These are phyloP conservation scores for Colletotrichum melonis DNA, from an alignment of 2,329 filamentous ascomycete genomes.

Conservation along the genomic window DNA sequence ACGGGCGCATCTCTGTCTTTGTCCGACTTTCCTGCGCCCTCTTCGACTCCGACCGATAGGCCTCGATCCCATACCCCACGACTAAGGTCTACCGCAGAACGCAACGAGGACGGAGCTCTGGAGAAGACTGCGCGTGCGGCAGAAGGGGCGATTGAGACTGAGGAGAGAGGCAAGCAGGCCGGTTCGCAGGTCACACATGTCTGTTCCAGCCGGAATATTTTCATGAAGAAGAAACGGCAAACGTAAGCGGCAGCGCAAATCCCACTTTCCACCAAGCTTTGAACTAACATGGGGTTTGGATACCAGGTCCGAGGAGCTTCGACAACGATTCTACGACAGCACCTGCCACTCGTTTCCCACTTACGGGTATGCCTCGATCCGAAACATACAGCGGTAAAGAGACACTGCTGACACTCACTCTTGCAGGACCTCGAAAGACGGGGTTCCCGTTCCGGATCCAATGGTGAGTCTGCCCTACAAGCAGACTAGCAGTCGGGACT, in stretches of 20 bases:
- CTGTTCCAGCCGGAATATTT: not conserved
- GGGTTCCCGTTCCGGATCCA: slow-evolving; percentile 22
- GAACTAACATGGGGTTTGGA: not conserved
- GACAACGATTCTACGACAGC: slow-evolving; percentile 14
- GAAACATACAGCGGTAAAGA: not conserved
- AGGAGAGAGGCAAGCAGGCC: slow-evolving; percentile 6
- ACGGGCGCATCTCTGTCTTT: slow-evolving; percentile 5
- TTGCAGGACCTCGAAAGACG: slow-evolving; percentile 27
- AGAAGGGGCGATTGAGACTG: not conserved
- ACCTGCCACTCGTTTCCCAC: slow-evolving; percentile 18
- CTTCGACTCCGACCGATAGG: not conserved
- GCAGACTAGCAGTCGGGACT: not conserved
- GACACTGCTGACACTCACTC: slow-evolving; percentile 1
- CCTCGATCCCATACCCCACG: not conserved
- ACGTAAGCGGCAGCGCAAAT: slow-evolving; percentile 5
- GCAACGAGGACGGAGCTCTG: slow-evolving; percentile 6
- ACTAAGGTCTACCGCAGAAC: not conserved
- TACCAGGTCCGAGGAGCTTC: slow-evolving; percentile 9
- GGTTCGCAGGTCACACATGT: not conserved
- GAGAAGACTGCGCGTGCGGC: slow-evolving; percentile 17
- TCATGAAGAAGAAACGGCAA: not conserved
- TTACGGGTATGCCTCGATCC: slow-evolving; percentile 21
- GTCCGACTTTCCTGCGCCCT: slow-evolving; percentile 6
- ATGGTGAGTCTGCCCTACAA: slow-evolving; percentile 17
- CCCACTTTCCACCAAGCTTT: not conserved